Percentiles rank a stretch among this genome's conserved stretches.
Conservation (phyloP, 306 rosid genomes). For the Acacia acuminata region DNA sequence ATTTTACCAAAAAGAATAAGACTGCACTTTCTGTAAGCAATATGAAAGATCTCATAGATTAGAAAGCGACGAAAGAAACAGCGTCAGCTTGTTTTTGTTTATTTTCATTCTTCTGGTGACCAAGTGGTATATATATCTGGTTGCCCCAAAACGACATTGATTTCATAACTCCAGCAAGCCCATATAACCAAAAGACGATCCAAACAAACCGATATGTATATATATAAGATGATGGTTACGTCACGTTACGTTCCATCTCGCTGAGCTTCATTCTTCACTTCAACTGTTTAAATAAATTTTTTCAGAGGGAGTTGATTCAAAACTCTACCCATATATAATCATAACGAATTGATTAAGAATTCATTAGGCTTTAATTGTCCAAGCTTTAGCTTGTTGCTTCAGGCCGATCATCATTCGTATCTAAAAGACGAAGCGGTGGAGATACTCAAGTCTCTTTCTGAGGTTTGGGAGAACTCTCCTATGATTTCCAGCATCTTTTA, state of each 20-base stretch:
- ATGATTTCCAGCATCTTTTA: slow-evolving; percentile 29
- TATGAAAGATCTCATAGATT: background rate
- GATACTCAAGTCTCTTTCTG: slow-evolving; percentile 41
- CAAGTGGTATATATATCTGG: too few species aligned
- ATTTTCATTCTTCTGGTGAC: background rate
- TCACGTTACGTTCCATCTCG: too few species aligned
- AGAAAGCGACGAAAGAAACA: background rate
- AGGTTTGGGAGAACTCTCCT: slow-evolving; percentile 47
- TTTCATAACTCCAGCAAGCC: too few species aligned
- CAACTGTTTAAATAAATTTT: background rate
- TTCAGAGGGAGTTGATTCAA: background rate
- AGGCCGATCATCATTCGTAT: slow-evolving; percentile 29
- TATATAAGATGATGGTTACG: too few species aligned
- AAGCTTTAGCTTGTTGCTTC: slow-evolving; percentile 48
- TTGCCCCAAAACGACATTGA: background rate
- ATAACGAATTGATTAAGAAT: background rate
- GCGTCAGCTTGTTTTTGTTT: background rate
- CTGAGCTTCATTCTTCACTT: background rate
- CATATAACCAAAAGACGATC: too few species aligned
- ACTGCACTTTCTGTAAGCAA: background rate
- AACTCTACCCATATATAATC: background rate
- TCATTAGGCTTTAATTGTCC: slow-evolving; percentile 15
- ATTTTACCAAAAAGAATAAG: background rate
- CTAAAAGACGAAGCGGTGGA: slow-evolving; percentile 43
- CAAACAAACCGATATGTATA: too few species aligned